Base-by-base conservation (phyloP, 768 basidiomycete species). In the Arthromyces matolae region DNA sequence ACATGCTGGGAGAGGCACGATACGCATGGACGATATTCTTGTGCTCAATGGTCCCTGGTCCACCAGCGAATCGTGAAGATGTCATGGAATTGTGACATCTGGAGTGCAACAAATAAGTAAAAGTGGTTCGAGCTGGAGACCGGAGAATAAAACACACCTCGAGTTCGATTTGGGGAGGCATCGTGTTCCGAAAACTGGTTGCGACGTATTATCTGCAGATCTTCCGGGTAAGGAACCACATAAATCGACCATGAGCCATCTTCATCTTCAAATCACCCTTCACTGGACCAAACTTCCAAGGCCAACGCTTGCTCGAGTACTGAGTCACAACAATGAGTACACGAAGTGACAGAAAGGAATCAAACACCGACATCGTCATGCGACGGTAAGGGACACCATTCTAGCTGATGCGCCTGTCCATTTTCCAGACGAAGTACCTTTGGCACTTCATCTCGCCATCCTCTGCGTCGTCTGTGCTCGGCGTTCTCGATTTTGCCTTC, bases 311-410 rank as follows among this genome's bases (percentile, higher is more conserved):
- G 28, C 28, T 36, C 20, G 55, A 27, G n/a, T 32, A 42, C 59
- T 59, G 28, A 27, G n/a, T 20, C 19, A 5, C 19, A 35, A 32
- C 18, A 42, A 47, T 25, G 34, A 16, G 25, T 10, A 42, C 20
- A 24, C 37, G 31, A 13, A 25, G 16, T 38, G 28, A 13, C 7
- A 20, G 23, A 19, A 28, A 48, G 13, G 42, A 6, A 18, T 34
- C 25, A 16, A 44, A 24, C 3, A 60, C 66, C 47, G 47, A 75
- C 71, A 32, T 59, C 52, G 52, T 91, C 90, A 56, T 90, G 80
- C 14, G 86, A 81, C 0, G 93, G 93, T 23, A 93, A 62, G 3
- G 95, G 95, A 64, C 94, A 94, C 94, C 95, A 98, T 66, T 86
- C 91, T 12, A 94, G 62, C 41, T 89, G 85, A 54, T 83, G 78